Conservation (phyloP, 2,329 filamentous ascomycete species). For the Cercospora zeae-maydis region DNA sequence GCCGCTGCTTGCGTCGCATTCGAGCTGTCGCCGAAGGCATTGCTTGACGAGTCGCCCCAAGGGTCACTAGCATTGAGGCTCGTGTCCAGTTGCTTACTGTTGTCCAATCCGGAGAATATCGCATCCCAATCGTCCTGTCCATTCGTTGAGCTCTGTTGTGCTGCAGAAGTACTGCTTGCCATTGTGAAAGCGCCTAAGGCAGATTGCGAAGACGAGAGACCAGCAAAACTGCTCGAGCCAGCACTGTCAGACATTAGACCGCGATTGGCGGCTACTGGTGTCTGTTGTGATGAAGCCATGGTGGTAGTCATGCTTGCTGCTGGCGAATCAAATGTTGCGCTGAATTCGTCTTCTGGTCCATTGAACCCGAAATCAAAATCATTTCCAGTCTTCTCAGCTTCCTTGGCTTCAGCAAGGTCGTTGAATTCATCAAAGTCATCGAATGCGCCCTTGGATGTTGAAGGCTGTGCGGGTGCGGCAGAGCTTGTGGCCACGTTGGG, state of each 20-base stretch:
- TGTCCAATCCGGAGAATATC: constrained; percentile 79
- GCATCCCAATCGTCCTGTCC: constrained; percentile 83
- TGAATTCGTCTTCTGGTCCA: constrained; percentile 68
- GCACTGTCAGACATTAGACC: constrained; percentile 18
- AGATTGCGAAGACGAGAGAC: constrained; percentile 24
- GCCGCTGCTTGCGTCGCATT: constrained; percentile 17
- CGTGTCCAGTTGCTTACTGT: constrained; percentile 32
- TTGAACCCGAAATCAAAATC: constrained; percentile 67
- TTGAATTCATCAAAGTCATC: constrained; percentile 77
- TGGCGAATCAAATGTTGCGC: constrained; percentile 72
- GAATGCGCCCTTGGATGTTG: constrained; percentile 54
- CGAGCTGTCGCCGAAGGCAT: constrained; percentile 5
- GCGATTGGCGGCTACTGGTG: constrained; percentile 35
- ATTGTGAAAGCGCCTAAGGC: constrained; percentile 4
- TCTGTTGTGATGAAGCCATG: constrained; percentile 41
- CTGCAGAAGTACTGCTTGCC: constrained; percentile 19
- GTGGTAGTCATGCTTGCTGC: constrained; percentile 49
- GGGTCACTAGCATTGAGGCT: constrained; percentile 29
- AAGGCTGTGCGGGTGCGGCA: constrained; percentile 11
- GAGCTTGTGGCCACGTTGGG: constrained; percentile 1
- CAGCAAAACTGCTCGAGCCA: constrained; percentile 28
- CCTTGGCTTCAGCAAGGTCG: constrained; percentile 78
- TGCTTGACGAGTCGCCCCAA: constrained; percentile 25
- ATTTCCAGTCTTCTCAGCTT: constrained; percentile 67
- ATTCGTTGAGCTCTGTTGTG: constrained; percentile 40